A percentile compares a stretch with the other conserved stretches of the same genome.
Conservation (phyloP, 768 basidiomycete species). For the Agrocybe chaxingu region DNA sequence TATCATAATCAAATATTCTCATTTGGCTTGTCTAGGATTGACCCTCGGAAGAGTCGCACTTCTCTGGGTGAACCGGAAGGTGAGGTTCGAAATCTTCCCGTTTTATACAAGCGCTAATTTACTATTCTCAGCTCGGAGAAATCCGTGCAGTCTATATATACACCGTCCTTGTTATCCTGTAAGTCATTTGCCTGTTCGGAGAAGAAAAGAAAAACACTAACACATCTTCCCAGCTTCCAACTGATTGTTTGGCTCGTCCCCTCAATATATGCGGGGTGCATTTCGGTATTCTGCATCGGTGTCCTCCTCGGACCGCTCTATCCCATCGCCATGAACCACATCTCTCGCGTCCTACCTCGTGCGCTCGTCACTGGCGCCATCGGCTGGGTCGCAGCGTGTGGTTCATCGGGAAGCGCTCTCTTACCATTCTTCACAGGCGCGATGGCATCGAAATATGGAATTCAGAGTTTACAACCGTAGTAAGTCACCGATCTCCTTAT, state of each 20-base stretch:
- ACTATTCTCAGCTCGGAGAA: constrained; percentile 42
- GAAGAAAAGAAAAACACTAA: not conserved
- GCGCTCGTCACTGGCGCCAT: constrained; percentile 61
- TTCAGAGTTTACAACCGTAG: constrained; percentile 56
- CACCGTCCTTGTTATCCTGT: constrained; percentile 43
- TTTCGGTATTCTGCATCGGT: constrained; percentile 60
- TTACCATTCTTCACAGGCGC: constrained; percentile 69
- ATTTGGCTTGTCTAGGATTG: constrained; percentile 33
- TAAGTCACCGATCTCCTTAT: constrained; percentile 27
- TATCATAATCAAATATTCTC: not conserved
- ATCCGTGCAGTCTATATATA: constrained; percentile 45
- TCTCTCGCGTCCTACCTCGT: constrained; percentile 60
- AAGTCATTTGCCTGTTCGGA: constrained; percentile 1
- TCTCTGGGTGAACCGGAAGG: constrained; percentile 41
- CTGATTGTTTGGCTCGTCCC: constrained; percentile 64
- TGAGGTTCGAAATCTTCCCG: not conserved
- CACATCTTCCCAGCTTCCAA: constrained; percentile 39
- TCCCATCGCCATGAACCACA: constrained; percentile 65
- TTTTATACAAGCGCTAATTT: not conserved
- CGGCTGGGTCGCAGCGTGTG: constrained; percentile 60
- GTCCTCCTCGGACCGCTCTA: constrained; percentile 68
- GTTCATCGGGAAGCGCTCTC: constrained; percentile 63
- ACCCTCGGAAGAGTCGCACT: constrained; percentile 48
- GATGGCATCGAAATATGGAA: constrained; percentile 56
- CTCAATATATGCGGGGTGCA: constrained; percentile 53